Evolutionary conservation across 805 yeast species (phyloP).

Genomic region (Candida chauliodis): DNA sequence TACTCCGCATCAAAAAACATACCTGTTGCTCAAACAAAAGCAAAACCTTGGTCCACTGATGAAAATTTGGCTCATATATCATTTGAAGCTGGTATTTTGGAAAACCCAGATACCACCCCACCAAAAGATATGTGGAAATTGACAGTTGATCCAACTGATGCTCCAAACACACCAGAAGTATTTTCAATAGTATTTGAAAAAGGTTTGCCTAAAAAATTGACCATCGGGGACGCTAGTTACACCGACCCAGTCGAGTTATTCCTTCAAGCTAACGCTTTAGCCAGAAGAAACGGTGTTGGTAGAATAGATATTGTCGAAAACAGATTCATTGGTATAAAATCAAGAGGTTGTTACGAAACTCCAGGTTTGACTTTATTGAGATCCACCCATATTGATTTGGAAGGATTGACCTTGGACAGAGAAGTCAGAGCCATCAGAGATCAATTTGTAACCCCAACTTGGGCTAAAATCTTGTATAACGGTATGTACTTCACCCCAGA

Average conservation of each 20-base stretch:
- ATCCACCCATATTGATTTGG: slow-evolving; percentile 91
- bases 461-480: slow-evolving; percentile 87
- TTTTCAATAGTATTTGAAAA: slow-evolving; percentile 75
- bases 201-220: slow-evolving; percentile 84
- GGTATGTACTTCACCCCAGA: slow-evolving; percentile 99
- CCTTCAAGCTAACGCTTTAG: slow-evolving; percentile 87
- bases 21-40: slow-evolving; percentile 95
- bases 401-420: slow-evolving; percentile 95
- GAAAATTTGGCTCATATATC: slow-evolving; percentile 99
- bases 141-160: slow-evolving; percentile 92
- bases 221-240: slow-evolving; percentile 59
- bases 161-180: slow-evolving; percentile 91
- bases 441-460: slow-evolving; percentile 88
- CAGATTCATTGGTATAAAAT: slow-evolving; percentile 97
- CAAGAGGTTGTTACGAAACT: slow-evolving; percentile 99
- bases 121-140: slow-evolving; percentile 99
- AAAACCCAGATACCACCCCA: slow-evolving; percentile 97
- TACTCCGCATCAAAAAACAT: slow-evolving; percentile 90
- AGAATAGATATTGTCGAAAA: slow-evolving; percentile 98
- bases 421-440: slow-evolving; percentile 98
- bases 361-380: slow-evolving; percentile 96
- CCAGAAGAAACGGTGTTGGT: slow-evolving; percentile 99
- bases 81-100: slow-evolving; percentile 98
- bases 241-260: slow-evolving; percentile 91
- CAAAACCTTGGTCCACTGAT: slow-evolving; percentile 99